Evolutionary conservation across 768 basidiomycete genomes (phyloP), one percentile per base, ranked within the genome.

Genomic region (Amanita pseudoporphyria): DNA sequence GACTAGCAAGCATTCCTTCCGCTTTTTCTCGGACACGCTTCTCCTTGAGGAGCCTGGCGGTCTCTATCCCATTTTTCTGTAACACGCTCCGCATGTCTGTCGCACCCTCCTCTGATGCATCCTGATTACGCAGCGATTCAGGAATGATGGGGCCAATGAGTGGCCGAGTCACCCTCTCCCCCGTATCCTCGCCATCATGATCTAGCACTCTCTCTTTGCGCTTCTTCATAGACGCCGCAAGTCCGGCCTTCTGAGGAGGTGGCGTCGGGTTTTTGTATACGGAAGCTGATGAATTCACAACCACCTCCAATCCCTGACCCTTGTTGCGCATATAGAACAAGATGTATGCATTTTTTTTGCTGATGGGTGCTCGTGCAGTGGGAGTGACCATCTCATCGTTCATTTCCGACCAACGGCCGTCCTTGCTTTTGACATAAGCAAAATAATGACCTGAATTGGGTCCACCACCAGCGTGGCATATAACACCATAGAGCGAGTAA

Each of bases 371-470:
- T 13, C 63, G 54, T 14, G 56, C 60, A 12, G 64, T 59, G 3
- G 66, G 58, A 9, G 73, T 67, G 19, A 93, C 85, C 40, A 70
- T 70, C 24, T 93, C 90, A 61, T 99, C 96, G 67, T 99, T 95
- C 83, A 94, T 94, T 68, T 91, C 83, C 67, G 77, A 82, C 94
- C 94, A 99, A 31, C 68, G 68, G 9, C 81, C 83, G 30, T 77
- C 68, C 31, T 71, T 73, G 35, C 79, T 73, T 62, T 82, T 88
- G 58, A 96, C 81, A 58, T 79, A 83, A 14, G 94, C 84, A 55
- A 81, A 91, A 66, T 99, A 99, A 65, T 99, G 96, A 3, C 96
- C 96, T 1, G 88, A 94, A 60, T 96, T 89, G 12, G 94, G 91
- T 5, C 93, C 92, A 36, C 80, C 74, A 46, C 96, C 96, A 9